Conservation (phyloP, 805 yeast genomes). For the Monosporozyma yasuniensis region DNA sequence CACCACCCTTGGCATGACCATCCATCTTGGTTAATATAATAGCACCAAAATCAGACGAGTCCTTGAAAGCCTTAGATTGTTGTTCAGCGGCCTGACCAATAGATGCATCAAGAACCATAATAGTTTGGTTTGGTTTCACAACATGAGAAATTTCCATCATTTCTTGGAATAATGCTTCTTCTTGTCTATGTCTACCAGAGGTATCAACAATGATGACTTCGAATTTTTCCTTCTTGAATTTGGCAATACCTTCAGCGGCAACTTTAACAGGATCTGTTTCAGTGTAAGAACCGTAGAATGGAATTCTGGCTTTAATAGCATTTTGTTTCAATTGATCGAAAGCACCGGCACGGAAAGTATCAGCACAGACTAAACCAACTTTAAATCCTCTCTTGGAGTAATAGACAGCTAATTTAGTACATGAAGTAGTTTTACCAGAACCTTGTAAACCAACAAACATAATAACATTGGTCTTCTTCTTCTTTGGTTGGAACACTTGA, state of each 20-base stretch:
- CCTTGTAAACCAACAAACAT: conserved; percentile 99
- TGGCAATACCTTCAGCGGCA: conserved; percentile 83
- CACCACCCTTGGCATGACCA: conserved; percentile 99
- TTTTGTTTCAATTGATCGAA: conserved; percentile 96
- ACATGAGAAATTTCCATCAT: conserved; percentile 89
- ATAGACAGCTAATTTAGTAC: conserved; percentile 92
- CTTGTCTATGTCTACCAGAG: conserved; percentile 96
- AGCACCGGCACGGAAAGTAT: conserved; percentile 99
- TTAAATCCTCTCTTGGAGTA: conserved; percentile 89
- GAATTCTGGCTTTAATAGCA: conserved; percentile 90
- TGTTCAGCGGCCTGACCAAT: conserved; percentile 98
- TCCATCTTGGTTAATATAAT: conserved; percentile 93
- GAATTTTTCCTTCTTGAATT: conserved; percentile 83
- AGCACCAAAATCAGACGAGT: conserved; percentile 87
- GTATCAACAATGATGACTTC: conserved; percentile 95
- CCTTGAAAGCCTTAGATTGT: conserved; percentile 91
- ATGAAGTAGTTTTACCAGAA: conserved; percentile 96
- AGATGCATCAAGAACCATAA: conserved; percentile 94
- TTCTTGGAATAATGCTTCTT: conserved; percentile 80
- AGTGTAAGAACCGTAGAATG: conserved; percentile 89
- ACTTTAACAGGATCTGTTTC: conserved; percentile 94
- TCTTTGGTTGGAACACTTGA: conserved; percentile 71
- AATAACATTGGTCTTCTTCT: conserved; percentile 67
- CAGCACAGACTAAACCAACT: conserved; percentile 96
- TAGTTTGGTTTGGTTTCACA: conserved; percentile 88